Percentiles rank a stretch among this genome's conserved stretches.
phyloP scores from a whole-genome alignment of 257 asterid genomes.

The Nicotiana obtusifolia region DNA sequence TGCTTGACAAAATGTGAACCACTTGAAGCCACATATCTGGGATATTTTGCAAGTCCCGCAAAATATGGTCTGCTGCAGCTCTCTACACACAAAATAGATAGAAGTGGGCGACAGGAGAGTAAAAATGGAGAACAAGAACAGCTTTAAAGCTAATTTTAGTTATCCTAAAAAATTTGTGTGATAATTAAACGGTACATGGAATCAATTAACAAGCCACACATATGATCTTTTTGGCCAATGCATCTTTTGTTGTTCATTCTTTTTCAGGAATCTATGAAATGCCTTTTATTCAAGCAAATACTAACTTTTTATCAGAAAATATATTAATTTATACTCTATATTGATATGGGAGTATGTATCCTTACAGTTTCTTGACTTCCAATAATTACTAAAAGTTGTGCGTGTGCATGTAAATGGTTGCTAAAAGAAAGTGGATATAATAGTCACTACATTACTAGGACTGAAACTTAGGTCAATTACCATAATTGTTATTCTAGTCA shows the following conservation, averaged over 20 bases:
- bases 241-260: background rate
- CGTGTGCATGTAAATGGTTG: too few species aligned
- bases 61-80: conserved; percentile 79
- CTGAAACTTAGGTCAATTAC: background rate
- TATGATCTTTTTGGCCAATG: background rate
- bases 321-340: background rate
- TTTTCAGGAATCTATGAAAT: background rate
- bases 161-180: background rate
- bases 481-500: background rate
- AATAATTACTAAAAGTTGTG: too few species aligned
- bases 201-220: background rate
- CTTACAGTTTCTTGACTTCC: background rate
- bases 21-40: conserved; percentile 99
- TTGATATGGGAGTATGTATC: background rate
- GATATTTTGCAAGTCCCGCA: conserved; percentile 91
- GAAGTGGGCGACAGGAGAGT: background rate
- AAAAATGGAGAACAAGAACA: background rate
- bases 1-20: conserved; percentile 77
- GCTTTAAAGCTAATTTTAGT: background rate
- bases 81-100: conserved; percentile 45
- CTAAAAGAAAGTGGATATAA: background rate
- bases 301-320: background rate
- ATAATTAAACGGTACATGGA: background rate
- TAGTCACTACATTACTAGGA: background rate
- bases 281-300: background rate